Conservation (phyloP, 2,329 filamentous ascomycete genomes). For the Fusarium irregulare region DNA sequence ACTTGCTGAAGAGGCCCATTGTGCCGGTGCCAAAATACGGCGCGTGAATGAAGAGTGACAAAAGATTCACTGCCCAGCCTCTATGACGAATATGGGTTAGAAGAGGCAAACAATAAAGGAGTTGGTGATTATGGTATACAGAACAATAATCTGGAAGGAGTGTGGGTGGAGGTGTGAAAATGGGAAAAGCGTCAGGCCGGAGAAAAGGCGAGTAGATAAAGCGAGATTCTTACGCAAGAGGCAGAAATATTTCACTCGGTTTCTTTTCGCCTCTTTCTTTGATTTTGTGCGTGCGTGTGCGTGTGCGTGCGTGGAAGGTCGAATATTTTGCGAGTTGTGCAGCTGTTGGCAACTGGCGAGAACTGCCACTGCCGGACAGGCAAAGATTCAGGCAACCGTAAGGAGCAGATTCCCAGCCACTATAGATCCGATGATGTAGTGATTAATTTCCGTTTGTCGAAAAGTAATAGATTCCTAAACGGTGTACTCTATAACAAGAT, state of each 20-base stretch:
- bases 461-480: background rate
- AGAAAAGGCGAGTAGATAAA: background rate
- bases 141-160: slow-evolving; percentile 21
- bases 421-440: background rate
- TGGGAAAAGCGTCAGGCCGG: background rate
- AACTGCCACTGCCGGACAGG: slow-evolving; percentile 14
- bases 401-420: background rate
- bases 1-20: slow-evolving; percentile 41
- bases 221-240: background rate
- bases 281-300: background rate
- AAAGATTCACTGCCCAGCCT: background rate
- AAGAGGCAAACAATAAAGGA: background rate
- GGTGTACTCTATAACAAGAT: background rate
- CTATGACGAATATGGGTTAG: background rate
- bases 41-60: background rate
- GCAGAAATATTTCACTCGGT: background rate
- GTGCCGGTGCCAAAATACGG: slow-evolving; percentile 1
- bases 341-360: slow-evolving; percentile 31
- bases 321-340: background rate
- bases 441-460: too few relatives aligned
- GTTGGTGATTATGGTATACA: background rate
- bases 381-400: background rate
- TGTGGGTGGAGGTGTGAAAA: background rate
- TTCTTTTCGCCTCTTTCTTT: background rate
- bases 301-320: background rate